A percentile compares a stretch with the other conserved stretches of the same genome.
Evolutionary conservation across 1,284 basidiomycete species (phyloP).

Genomic region (Bondarzewia mesenterica): DNA sequence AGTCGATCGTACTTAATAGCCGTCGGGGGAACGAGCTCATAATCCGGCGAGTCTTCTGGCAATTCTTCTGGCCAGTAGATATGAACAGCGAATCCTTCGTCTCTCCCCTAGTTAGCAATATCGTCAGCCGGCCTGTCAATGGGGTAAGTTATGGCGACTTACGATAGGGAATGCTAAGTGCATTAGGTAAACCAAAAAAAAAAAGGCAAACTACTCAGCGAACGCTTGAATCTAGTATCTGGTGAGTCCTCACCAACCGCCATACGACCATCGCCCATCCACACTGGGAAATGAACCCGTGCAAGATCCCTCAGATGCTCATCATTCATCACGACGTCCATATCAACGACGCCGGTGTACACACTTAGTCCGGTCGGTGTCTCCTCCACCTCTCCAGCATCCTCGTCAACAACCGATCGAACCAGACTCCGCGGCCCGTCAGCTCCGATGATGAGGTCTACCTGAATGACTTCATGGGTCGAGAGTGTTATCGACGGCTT

Average conservation of each 20-base stretch:
- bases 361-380: conserved; percentile 1
- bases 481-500: conserved; percentile 15
- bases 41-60: conserved; percentile 2
- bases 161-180: conserved; percentile 4
- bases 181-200: neutral
- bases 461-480: conserved; percentile 19
- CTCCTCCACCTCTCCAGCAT: neutral
- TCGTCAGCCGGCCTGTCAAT: neutral
- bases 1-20: neutral
- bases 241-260: conserved; percentile 1
- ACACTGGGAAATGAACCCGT: neutral
- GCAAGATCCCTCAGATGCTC: neutral
- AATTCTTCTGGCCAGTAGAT: neutral
- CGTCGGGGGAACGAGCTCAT: neutral
- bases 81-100: neutral
- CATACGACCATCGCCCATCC: conserved; percentile 1
- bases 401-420: conserved; percentile 13
- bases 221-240: too few relatives aligned
- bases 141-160: neutral
- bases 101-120: neutral
- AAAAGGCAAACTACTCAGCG: too few relatives aligned
- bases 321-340: conserved; percentile 3
- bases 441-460: conserved; percentile 24
- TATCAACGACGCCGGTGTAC: conserved; percentile 9
- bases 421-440: conserved; percentile 20